phyloP scores from a whole-genome alignment of 73 alveolate species.

The Breviolum minutum region DNA sequence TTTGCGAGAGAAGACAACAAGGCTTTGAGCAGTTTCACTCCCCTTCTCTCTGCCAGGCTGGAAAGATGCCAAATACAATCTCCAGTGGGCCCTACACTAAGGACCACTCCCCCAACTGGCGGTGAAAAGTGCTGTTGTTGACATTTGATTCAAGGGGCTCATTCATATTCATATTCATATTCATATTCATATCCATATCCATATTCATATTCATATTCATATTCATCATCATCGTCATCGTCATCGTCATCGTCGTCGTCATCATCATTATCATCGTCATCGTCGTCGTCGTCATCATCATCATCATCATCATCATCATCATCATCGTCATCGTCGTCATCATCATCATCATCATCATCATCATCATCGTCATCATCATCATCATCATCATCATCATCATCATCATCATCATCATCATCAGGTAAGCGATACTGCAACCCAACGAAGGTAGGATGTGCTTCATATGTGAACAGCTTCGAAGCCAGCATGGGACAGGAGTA shows the following conservation, averaged over 20 bases:
- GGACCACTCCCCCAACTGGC: not conserved
- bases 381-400: not conserved
- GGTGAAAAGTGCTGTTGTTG: not conserved
- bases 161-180: not conserved
- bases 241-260: not conserved
- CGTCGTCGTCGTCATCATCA: not conserved
- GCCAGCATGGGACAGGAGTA: slow-evolving; percentile 58
- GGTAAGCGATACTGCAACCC: too few relatives aligned
- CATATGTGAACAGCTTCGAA: not conserved
- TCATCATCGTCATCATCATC: not conserved
- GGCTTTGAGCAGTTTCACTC: too few relatives aligned
- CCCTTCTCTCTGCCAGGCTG: slow-evolving; percentile 18
- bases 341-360: not conserved
- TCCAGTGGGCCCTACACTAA: slow-evolving; percentile 94
- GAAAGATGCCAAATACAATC: slow-evolving; percentile 91
- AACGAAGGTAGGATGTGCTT: not conserved
- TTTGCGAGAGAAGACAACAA: too few relatives aligned
- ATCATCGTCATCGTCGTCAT: too few relatives aligned
- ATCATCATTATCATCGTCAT: not conserved
- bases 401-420: too few relatives aligned
- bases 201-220: not conserved
- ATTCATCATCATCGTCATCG: too few relatives aligned
- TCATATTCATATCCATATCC: too few relatives aligned
- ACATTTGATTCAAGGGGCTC: not conserved
- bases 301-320: not conserved